Percentiles rank a stretch among this genome's conserved stretches.
These are phyloP conservation scores for Yarrowia yakushimensis DNA, from an alignment of 805 yeast species.

Conservation along the genomic window DNA sequence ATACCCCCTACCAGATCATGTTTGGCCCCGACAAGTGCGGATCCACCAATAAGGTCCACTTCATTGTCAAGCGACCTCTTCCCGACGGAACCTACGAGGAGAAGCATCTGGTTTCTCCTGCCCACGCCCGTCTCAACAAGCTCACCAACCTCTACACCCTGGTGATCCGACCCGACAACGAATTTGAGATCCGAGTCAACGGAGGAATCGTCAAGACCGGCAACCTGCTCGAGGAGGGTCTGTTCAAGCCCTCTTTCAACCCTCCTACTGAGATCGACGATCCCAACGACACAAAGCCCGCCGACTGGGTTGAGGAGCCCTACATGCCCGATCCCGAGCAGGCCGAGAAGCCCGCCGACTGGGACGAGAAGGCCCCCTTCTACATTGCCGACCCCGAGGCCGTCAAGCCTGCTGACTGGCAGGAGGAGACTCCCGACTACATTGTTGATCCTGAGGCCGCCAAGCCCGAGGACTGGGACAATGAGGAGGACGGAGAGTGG, in stretches of 20 bases:
- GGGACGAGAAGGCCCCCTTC: constrained; percentile 71
- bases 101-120: constrained; percentile 64
- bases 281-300: constrained; percentile 60
- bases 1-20: constrained; percentile 78
- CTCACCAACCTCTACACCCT: constrained; percentile 69
- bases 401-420: constrained; percentile 74
- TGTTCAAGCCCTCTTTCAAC: constrained; percentile 61
- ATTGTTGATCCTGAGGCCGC: constrained; percentile 65
- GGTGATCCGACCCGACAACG: constrained; percentile 59
- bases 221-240: constrained; percentile 51
- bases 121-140: constrained; percentile 57
- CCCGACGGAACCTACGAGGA: constrained; percentile 60
- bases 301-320: constrained; percentile 73
- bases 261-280: constrained; percentile 66
- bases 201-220: constrained; percentile 75
- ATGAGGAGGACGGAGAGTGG: constrained; percentile 88
- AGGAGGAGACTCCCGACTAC: constrained; percentile 54
- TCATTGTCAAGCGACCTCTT: constrained; percentile 61
- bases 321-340: constrained; percentile 64
- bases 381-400: constrained; percentile 66
- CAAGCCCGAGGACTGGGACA: constrained; percentile 82
- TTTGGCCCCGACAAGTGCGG: constrained; percentile 96
- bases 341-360: constrained; percentile 71
- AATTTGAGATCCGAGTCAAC: constrained; percentile 76
- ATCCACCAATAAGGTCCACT: constrained; percentile 70